Base-by-base conservation (phyloP, 75 land plant species). In the Picea sitchensis region DNA sequence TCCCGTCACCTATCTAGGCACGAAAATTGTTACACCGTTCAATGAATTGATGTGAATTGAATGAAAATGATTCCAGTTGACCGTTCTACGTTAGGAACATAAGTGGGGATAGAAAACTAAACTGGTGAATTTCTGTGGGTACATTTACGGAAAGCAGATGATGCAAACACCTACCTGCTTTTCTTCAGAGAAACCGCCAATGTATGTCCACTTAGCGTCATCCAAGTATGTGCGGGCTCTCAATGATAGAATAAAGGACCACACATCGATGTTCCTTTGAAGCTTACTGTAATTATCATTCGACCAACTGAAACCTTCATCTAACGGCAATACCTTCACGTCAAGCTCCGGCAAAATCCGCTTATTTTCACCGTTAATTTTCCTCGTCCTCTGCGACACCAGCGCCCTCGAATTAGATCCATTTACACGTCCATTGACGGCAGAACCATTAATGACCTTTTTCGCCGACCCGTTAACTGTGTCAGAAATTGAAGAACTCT, bases 251-350 rank as follows among this genome's bases (percentile, higher is more conserved):
- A 95, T 92, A 84, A 93, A 95, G 14, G 91, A 86, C 99, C 99
- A 97, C 11, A 97, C 86, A 80, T 97, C 99, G 38, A 93, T 76
- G 14, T 80, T 80, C 83, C 99, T 95, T 68, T 95, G 96, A 79
- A 82, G 32, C 14, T 83, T 76, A 73, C 84, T 97, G 81, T 97
- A 97, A 60, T 91, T 87, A 17, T 95, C 99, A 76, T 90, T 95
- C 3, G 99, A 87, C 99, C 99, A 97, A 61, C 96, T 95, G 75
- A 95, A 97, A 73, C 86, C 84, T 82, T 97, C 93, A 79, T 91
- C 99, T n/a, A 91, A 91, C 14, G 91, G 93, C 36, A 96, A 74
- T 73, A 86, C 87, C 11, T 84, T 57, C 21, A 81, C 89, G 44
- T 92, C 89, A 5, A 59, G 21, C 65, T 85, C 80, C 57, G 82